These are phyloP conservation scores for Aspergillus bombycis DNA, from an alignment of 2,329 filamentous ascomycete genomes.

Conservation along the genomic window DNA sequence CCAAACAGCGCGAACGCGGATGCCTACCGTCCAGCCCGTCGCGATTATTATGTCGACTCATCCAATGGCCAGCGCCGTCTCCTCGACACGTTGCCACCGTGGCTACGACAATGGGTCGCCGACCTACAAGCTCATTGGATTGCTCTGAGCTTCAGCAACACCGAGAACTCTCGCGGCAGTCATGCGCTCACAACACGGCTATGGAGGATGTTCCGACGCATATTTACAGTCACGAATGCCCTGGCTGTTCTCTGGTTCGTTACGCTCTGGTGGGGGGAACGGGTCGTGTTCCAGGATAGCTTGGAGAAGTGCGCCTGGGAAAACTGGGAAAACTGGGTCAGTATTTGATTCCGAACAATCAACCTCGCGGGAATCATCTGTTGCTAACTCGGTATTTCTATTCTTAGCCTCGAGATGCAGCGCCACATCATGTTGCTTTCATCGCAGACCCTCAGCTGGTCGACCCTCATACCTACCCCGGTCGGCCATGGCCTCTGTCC, in stretches of 20 bases:
- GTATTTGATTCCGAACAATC: conserved; percentile 21
- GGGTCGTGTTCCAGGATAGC: conserved; percentile 71
- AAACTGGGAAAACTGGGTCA: conserved; percentile 90
- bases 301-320: conserved; percentile 78
- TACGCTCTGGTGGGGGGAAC: conserved; percentile 82
- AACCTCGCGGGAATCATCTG: background rate
- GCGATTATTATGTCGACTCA: conserved; percentile 15
- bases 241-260: conserved; percentile 75
- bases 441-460: conserved; percentile 90
- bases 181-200: conserved; percentile 22
- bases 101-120: conserved; percentile 27
- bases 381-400: conserved; percentile 11
- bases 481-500: conserved; percentile 73
- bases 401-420: conserved; percentile 71
- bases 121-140: conserved; percentile 15
- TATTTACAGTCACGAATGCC: conserved; percentile 60
- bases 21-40: conserved; percentile 30
- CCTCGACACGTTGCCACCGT: conserved; percentile 24
- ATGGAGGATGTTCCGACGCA: conserved; percentile 16
- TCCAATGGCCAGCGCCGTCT: conserved; percentile 16
- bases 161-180: conserved; percentile 14
- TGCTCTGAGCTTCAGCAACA: background rate
- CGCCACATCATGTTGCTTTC: conserved; percentile 81
- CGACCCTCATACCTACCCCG: conserved; percentile 93
- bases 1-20: conserved; percentile 28